phyloP scores from a whole-genome alignment of 2,329 filamentous ascomycete genomes.

The Cladosporium sphaerospermum region DNA sequence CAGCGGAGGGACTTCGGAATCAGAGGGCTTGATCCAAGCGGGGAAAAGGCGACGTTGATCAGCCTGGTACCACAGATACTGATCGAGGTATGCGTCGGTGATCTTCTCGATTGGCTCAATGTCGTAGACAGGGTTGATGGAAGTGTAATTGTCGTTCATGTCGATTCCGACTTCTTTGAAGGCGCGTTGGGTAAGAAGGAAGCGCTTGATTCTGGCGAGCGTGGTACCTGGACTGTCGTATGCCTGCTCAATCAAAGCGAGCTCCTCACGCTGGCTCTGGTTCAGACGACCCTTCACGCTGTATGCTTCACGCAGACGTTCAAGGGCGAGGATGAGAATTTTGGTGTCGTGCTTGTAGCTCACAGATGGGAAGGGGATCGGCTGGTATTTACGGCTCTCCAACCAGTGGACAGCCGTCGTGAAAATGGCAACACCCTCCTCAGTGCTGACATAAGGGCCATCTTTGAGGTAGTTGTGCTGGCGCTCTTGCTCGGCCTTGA shows the following conservation, averaged over 20 bases:
- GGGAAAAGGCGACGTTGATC: conserved; percentile 96
- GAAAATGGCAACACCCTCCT: conserved; percentile 97
- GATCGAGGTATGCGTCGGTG: conserved; percentile 95
- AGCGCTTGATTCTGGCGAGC: conserved; percentile 91
- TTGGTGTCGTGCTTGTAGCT: conserved; percentile 99
- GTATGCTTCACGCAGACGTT: conserved; percentile 89
- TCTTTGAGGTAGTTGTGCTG: conserved; percentile 99
- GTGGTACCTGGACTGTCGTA: conserved; percentile 98
- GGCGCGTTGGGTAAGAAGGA: conserved; percentile 89
- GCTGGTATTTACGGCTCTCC: conserved; percentile 95
- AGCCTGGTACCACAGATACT: conserved; percentile 98
- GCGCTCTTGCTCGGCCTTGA: conserved; percentile 96
- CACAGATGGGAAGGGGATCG: conserved; percentile 96
- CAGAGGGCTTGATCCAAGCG: conserved; percentile 97
- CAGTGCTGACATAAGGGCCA: conserved; percentile 94
- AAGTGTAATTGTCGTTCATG: conserved; percentile 99
- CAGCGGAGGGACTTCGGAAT: conserved; percentile 92
- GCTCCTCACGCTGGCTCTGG: conserved; percentile 93
- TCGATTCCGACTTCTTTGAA: conserved; percentile 99
- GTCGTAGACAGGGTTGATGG: conserved; percentile 97
- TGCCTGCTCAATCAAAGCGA: conserved; percentile 94
- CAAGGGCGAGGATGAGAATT: conserved; percentile 90
- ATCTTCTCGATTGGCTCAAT: conserved; percentile 99
- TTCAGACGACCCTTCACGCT: conserved; percentile 96
- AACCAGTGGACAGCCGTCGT: conserved; percentile 98